Evolutionary conservation across 257 asterid species (phyloP), one percentile per base, ranked within the genome.

Genomic region (Thymus mandschuricus): DNA sequence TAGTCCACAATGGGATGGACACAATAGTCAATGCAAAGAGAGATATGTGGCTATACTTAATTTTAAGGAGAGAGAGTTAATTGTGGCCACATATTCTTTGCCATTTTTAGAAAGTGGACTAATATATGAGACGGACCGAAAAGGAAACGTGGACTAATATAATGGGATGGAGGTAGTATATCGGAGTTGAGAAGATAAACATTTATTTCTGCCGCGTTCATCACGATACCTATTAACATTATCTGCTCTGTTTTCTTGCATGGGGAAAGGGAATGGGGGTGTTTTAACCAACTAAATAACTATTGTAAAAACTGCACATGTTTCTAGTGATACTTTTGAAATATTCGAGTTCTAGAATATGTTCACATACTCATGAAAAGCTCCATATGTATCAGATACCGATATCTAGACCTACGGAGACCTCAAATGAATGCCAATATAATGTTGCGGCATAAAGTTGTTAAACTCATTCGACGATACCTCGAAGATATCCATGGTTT

Each of bases 361-460:
- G 41, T 65, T 41, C 34, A 46, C 58, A 4, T 46, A 46, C 72
- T 61, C 46, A 71, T 66, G 78, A 64, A 62, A 66, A 59, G n/a
- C 64, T 66, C 71, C 40, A 21, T 77, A 28, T 67, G 59, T 72
- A 60, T 72, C 83, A 95, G 99, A 76, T 88, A 89, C 63, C 98
- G 97, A 61, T 92, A 90, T 83, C 97, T 95, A 79, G 99, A 95
- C 85, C 82, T 95, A 76, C 96, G 99, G 1, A 88, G 99, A 31
- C 85, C 88, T 56, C 86, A 86, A 54, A 88, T 95, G 96, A 80
- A 64, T 75, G 77, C 89, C 40, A 95, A 95, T 75, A 83, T 95
- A 76, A 75, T 95, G 81, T 79, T 95, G 88, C 86, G 98, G 51
- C 98, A 95, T 83, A 86, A 76, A 79, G 95, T 95, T 80, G 88